These are phyloP conservation scores for Pisolithus marmoratus DNA, from an alignment of 768 basidiomycete genomes.

Conservation along the genomic window DNA sequence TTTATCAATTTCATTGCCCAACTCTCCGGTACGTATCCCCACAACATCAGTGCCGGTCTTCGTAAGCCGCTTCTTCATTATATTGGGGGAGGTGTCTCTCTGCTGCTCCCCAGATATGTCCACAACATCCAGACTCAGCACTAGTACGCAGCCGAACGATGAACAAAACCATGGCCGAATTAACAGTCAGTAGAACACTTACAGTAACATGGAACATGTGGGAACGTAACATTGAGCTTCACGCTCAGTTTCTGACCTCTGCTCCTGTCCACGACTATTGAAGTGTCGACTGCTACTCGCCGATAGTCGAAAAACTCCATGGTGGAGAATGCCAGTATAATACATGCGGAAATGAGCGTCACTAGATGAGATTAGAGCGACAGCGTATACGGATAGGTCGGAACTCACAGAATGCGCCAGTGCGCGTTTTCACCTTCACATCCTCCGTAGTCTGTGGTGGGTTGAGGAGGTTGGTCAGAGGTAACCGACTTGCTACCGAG, in stretches of 20 bases:
- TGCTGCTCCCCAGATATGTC: conserved; percentile 97
- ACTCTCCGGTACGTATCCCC: conserved; percentile 49
- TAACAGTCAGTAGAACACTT: conserved; percentile 30
- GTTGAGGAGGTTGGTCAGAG: not conserved
- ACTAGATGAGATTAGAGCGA: conserved; percentile 43
- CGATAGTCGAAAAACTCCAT: conserved; percentile 98
- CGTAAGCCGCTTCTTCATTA: conserved; percentile 77
- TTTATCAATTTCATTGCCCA: conserved; percentile 86
- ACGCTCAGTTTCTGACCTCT: conserved; percentile 93
- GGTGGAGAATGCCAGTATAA: conserved; percentile 86
- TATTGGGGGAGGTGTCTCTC: conserved; percentile 83
- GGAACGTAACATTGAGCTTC: conserved; percentile 89
- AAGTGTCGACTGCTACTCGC: conserved; percentile 79
- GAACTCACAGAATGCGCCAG: conserved; percentile 78
- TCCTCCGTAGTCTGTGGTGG: conserved; percentile 86
- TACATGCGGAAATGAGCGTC: conserved; percentile 84
- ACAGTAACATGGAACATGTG: conserved; percentile 96
- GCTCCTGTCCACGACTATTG: conserved; percentile 90
- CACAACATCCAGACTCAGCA: conserved; percentile 94
- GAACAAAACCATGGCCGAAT: not conserved
- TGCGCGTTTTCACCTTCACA: conserved; percentile 97
- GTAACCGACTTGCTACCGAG: conserved; percentile 1
- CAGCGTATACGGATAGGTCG: conserved; percentile 6
- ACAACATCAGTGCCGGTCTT: conserved; percentile 53
- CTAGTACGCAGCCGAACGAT: conserved; percentile 35